Conservation (phyloP, 257 asterid genomes). For the Jacaranda copaia region DNA sequence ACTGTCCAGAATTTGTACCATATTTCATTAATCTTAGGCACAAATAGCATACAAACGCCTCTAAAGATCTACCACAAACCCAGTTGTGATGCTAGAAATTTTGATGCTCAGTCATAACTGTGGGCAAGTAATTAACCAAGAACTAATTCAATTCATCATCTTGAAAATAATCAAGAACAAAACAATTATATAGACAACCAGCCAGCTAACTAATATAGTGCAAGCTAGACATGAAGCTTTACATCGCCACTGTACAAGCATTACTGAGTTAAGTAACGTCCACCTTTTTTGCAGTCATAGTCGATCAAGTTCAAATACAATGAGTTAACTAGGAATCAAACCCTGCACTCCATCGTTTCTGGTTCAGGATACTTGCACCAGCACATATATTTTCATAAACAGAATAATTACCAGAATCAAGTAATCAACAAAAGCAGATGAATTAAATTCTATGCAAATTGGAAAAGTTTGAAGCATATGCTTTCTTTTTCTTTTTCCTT, state of each 20-base stretch:
- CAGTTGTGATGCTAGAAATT: not conserved
- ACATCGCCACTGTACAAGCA: conserved; percentile 13
- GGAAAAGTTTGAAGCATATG: not conserved
- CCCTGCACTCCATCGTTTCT: not conserved
- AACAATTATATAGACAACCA: not conserved
- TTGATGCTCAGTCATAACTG: not conserved
- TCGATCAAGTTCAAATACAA: not conserved
- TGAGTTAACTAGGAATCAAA: not conserved
- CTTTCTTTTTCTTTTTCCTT: no score
- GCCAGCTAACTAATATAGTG: not conserved
- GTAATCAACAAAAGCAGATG: conserved; percentile 9
- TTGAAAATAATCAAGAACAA: not conserved
- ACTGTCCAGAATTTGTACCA: not conserved
- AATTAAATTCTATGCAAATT: not conserved
- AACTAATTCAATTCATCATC: not conserved
- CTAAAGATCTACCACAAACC: not conserved
- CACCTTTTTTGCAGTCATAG: conserved; percentile 1
- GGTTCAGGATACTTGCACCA: conserved; percentile 19
- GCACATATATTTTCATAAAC: not conserved
- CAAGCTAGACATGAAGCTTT: not conserved
- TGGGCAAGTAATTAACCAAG: not conserved
- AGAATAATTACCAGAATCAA: conserved; percentile 15
- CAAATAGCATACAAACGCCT: not conserved
- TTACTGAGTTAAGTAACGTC: not conserved
- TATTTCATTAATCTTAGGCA: not conserved